A percentile compares a stretch with the other conserved stretches of the same genome.
Evolutionary conservation across 495 filamentous ascomycete species (phyloP).

Genomic region (Penicillium diatomitis): DNA sequence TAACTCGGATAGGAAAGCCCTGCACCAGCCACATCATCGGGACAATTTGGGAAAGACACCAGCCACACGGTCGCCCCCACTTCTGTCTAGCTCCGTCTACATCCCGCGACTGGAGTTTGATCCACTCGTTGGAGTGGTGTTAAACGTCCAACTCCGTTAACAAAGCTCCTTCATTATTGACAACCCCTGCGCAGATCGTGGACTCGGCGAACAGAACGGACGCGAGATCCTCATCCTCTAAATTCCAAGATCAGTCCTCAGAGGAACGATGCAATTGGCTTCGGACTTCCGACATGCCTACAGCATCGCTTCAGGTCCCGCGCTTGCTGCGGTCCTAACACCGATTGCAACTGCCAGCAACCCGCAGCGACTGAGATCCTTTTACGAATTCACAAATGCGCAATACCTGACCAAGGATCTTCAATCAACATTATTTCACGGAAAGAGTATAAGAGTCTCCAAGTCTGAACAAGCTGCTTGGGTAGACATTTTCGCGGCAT

Average conservation of each 20-base stretch:
- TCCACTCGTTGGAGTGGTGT: neutral
- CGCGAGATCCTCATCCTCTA: neutral
- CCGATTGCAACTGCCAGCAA: constrained; percentile 51
- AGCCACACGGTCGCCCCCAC: too few relatives aligned
- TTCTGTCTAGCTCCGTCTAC: too few relatives aligned
- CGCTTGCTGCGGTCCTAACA: constrained; percentile 58
- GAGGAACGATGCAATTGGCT: neutral
- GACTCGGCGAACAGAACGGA: neutral
- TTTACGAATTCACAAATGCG: constrained; percentile 51
- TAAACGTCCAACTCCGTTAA: neutral
- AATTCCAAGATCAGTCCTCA: neutral
- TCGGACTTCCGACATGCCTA: constrained; percentile 29
- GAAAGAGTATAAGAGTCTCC: constrained; percentile 41
- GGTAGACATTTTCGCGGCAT: constrained; percentile 72
- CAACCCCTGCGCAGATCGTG: constrained; percentile 6
- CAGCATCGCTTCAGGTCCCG: constrained; percentile 46
- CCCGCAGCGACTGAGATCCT: constrained; percentile 46
- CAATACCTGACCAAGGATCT: constrained; percentile 54
- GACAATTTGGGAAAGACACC: neutral
- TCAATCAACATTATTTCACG: constrained; percentile 51
- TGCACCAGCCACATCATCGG: neutral
- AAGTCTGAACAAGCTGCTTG: constrained; percentile 62
- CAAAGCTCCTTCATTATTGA: neutral
- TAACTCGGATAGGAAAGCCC: neutral
- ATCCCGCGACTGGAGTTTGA: neutral